Conservation (phyloP, 371 early-diverging fungal species). For the Caulochytrium protostelioides region DNA sequence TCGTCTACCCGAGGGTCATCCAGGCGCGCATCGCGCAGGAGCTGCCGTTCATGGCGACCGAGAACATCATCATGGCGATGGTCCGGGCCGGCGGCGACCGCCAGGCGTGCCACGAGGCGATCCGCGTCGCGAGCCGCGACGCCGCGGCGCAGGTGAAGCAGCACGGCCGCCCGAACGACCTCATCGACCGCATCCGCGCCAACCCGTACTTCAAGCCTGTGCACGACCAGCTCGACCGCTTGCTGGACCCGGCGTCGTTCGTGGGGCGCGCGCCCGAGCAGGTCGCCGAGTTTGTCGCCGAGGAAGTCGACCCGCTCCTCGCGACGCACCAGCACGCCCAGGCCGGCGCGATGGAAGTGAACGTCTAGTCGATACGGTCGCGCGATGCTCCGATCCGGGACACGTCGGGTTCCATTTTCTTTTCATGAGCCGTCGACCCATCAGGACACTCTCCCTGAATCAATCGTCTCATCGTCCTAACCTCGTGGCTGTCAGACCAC, state of each 20-base stretch:
- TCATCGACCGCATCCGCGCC: conserved; percentile 69
- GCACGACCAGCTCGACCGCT: conserved; percentile 40
- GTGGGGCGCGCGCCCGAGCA: conserved; percentile 88
- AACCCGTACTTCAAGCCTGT: conserved; percentile 74
- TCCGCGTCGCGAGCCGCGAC: conserved; percentile 83
- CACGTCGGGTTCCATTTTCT: no score
- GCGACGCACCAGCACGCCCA: conserved; percentile 41
- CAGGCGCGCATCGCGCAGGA: conserved; percentile 73
- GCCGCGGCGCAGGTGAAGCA: conserved; percentile 77
- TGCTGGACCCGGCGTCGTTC: conserved; percentile 80
- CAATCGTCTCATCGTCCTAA: neutral
- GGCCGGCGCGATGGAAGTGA: conserved; percentile 12
- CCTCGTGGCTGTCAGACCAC: no score
- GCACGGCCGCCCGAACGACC: conserved; percentile 80
- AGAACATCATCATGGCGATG: conserved; percentile 97
- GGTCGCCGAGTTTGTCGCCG: conserved; percentile 57
- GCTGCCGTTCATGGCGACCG: conserved; percentile 96
- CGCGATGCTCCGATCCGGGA: no score
- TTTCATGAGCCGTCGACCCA: no score
- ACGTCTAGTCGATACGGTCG: conserved; percentile 5
- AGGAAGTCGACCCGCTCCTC: conserved; percentile 67
- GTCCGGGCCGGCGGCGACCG: conserved; percentile 83
- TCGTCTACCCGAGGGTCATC: conserved; percentile 91
- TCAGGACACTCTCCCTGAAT: no score
- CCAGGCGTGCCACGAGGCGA: conserved; percentile 87